Evolutionary conservation across 192 early-diverging fungal species (phyloP), one percentile per base, ranked within the genome.

Genomic region (Paraglomus occultum): DNA sequence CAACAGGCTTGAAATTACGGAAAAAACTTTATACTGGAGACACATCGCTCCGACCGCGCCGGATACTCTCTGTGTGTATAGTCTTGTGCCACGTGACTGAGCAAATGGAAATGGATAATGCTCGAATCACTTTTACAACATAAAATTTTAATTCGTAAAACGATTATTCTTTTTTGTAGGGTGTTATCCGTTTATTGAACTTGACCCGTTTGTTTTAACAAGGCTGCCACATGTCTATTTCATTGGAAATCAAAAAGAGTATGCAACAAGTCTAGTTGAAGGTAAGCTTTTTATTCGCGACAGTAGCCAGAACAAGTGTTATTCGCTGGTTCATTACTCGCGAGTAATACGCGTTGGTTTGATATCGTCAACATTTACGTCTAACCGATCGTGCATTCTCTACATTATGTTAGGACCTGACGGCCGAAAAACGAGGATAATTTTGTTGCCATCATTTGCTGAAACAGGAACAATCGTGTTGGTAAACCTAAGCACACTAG

Each of bases 1-100:
- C 11, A 78, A 88, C 51, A 80, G 90, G 18, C 70, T 94, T n/a
- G 75, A 81, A 53, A 80, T 98, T 83, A 89, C 92, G 5, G 88
- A 84, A 45, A 57, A 74, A 15, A 90, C 88, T 1, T 74, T 99
- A 48, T 64, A 74, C 20, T 97, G 95, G 94, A 82, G 88, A 5
- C 95, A 98, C 59, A 80, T 98, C 8, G 94, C 94, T 11, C 97
- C 97, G 0, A 87, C 93, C 23, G 91, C 94, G 6, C 97, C 97
- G 0, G 97, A 99, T 79, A 97, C 95, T 11, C 80, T 99, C 64
- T 94, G 93, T 92, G 80, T 73, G 85, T 72, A 7, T 12, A 2
- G 31, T 31, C 31, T 31, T 31, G 31, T 31, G 23, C 51, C 23
- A 48, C 1, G 49, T 20, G 38, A 40, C 42, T 23, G n/a, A 14